Percentiles rank a stretch among this genome's conserved stretches.
These are phyloP conservation scores for Austroboletus eburneus DNA, from an alignment of 768 basidiomycete species.

Conservation along the genomic window DNA sequence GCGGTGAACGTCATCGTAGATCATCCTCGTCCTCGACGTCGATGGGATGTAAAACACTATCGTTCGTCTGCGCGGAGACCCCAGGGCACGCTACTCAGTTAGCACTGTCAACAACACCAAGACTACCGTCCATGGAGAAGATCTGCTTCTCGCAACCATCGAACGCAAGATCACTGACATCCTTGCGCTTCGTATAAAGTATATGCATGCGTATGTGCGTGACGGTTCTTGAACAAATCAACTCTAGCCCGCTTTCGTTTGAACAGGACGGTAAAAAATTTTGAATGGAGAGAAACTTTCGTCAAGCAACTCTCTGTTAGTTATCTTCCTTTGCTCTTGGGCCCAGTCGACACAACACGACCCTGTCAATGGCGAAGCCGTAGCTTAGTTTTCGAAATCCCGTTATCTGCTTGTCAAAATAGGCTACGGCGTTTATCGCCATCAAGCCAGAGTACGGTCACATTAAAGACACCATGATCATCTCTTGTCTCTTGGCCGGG, in stretches of 20 bases:
- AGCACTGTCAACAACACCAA: background rate
- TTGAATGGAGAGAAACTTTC: slow-evolving; percentile 3
- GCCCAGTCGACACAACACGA: too few species aligned
- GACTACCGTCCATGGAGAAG: background rate
- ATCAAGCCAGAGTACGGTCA: slow-evolving; percentile 4
- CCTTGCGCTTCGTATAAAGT: slow-evolving; percentile 1
- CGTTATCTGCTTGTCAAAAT: background rate
- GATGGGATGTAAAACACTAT: slow-evolving; percentile 5
- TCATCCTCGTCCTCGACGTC: background rate
- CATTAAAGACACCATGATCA: background rate
- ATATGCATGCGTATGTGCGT: background rate
- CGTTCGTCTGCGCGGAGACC: background rate
- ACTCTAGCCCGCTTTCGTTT: background rate
- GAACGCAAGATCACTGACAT: background rate
- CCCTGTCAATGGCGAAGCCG: background rate
- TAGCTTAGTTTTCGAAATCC: background rate
- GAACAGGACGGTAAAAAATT: background rate
- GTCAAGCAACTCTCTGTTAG: slow-evolving; percentile 3
- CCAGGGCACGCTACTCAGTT: slow-evolving; percentile 1
- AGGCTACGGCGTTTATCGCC: slow-evolving; percentile 1
- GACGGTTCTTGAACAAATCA: background rate
- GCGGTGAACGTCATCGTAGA: too few species aligned
- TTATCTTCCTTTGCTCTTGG: too few species aligned
- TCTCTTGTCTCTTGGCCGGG: slow-evolving; percentile 5
- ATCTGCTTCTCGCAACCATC: background rate